These are phyloP conservation scores for Syncephalastrum monosporum DNA, from an alignment of 371 early-diverging fungal genomes.

Conservation along the genomic window DNA sequence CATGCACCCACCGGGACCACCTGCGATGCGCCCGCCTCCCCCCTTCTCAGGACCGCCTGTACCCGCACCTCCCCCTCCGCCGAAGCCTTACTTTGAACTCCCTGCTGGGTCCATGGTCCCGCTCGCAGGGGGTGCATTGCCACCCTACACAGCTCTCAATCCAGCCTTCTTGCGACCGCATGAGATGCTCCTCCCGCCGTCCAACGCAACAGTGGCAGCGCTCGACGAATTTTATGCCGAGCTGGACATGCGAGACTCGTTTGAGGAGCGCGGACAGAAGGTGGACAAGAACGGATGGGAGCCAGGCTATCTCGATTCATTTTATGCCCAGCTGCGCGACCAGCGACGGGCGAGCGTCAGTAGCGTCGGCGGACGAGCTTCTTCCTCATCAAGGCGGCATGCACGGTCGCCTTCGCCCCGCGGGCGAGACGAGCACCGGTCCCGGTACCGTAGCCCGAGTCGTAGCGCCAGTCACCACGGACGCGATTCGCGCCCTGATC, in stretches of 20 bases:
- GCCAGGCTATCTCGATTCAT: conserved; percentile 46
- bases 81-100: conserved; percentile 41
- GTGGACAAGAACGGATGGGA: conserved; percentile 64
- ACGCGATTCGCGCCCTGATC: too few species aligned
- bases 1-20: too few species aligned
- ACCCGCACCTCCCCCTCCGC: conserved; percentile 2
- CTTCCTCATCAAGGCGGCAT: too few species aligned
- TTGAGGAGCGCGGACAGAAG: conserved; percentile 23
- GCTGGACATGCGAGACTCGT: conserved; percentile 23
- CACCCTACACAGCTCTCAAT: conserved; percentile 49
- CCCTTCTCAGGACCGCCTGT: too few species aligned
- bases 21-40: too few species aligned
- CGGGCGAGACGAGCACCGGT: too few species aligned
- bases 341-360: too few species aligned
- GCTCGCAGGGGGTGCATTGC: conserved; percentile 29
- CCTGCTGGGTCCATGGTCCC: conserved; percentile 61
- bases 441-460: too few species aligned
- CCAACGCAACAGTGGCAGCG: conserved; percentile 29
- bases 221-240: conserved; percentile 52
- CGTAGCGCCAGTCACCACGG: too few species aligned
- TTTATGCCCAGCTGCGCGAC: conserved; percentile 16
- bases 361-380: too few species aligned
- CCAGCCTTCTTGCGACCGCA: conserved; percentile 34
- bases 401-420: too few species aligned
- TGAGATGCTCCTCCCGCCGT: conserved; percentile 22